Evolutionary conservation across 106 monocot species (phyloP).

Genomic region (Cymbidium sinense): DNA sequence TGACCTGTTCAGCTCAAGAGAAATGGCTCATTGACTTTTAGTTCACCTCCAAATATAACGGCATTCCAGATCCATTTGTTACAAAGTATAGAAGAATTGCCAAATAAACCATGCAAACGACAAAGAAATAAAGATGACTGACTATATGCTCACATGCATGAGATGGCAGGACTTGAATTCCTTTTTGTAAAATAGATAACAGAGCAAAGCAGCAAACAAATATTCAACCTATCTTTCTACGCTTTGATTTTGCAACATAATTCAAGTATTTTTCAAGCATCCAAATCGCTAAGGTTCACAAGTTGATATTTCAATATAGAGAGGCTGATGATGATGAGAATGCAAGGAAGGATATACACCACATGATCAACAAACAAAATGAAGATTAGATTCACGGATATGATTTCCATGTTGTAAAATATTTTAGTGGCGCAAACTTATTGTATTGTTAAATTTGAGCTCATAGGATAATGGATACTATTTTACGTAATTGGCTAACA

Average conservation of each 20-base stretch:
- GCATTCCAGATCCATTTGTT: neutral
- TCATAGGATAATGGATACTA: neutral
- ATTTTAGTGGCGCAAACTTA: neutral
- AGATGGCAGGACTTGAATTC: neutral
- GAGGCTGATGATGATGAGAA: neutral
- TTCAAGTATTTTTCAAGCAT: neutral
- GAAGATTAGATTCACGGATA: neutral
- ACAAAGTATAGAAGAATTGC: neutral
- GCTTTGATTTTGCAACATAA: neutral
- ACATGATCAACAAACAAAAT: slow-evolving; percentile 2
- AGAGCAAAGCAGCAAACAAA: neutral
- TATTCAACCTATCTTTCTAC: neutral
- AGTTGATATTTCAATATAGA: neutral
- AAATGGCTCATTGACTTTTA: neutral
- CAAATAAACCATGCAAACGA: neutral
- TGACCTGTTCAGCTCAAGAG: neutral
- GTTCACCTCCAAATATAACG: neutral
- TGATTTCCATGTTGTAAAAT: neutral
- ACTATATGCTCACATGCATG: neutral
- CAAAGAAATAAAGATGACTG: neutral
- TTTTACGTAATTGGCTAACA: neutral
- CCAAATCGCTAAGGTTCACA: neutral
- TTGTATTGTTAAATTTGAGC: neutral
- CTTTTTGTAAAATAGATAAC: neutral
- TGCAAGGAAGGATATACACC: neutral